Evolutionary conservation across 2,329 filamentous ascomycete genomes (phyloP).

Genomic region (Trichoderma sp.): DNA sequence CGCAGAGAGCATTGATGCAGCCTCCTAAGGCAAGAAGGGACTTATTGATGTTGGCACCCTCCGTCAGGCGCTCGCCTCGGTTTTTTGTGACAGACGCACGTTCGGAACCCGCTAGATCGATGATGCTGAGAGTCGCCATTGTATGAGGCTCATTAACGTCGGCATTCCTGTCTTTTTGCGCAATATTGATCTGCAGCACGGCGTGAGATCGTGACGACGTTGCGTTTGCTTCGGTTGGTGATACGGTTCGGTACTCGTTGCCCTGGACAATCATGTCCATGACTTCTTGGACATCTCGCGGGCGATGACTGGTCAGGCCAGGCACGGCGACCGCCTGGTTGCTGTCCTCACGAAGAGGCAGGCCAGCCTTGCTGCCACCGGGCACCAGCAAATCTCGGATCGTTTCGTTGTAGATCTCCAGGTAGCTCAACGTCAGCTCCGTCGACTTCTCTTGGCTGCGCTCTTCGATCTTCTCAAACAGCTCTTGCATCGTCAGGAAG

Average conservation of each 20-base stretch:
- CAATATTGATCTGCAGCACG: slow-evolving; percentile 93
- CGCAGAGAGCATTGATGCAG: slow-evolving; percentile 97
- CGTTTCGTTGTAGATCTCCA: slow-evolving; percentile 99
- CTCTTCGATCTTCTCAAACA: slow-evolving; percentile 95
- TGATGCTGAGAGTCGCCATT: slow-evolving; percentile 97
- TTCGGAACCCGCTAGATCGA: slow-evolving; percentile 94
- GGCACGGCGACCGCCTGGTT: slow-evolving; percentile 90
- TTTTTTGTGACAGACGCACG: slow-evolving; percentile 96
- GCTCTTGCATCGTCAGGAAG: slow-evolving; percentile 97
- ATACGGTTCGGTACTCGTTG: slow-evolving; percentile 93
- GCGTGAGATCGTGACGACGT: slow-evolving; percentile 97
- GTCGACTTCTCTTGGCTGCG: slow-evolving; percentile 80
- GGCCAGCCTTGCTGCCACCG: slow-evolving; percentile 72
- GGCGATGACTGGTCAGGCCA: slow-evolving; percentile 86
- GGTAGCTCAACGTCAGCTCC: slow-evolving; percentile 87
- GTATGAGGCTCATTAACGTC: slow-evolving; percentile 92
- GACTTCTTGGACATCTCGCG: slow-evolving; percentile 87
- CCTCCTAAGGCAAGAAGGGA: slow-evolving; percentile 90
- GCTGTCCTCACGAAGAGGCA: slow-evolving; percentile 92
- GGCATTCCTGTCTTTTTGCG: slow-evolving; percentile 90
- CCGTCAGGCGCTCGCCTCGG: slow-evolving; percentile 80
- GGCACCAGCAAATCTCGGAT: slow-evolving; percentile 93
- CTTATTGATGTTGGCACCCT: slow-evolving; percentile 99
- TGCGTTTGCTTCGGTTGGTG: slow-evolving; percentile 93
- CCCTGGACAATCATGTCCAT: slow-evolving; percentile 99